A percentile compares a stretch with the other conserved stretches of the same genome.
phyloP scores from a whole-genome alignment of 805 yeast species.

The Candida ovalis region DNA sequence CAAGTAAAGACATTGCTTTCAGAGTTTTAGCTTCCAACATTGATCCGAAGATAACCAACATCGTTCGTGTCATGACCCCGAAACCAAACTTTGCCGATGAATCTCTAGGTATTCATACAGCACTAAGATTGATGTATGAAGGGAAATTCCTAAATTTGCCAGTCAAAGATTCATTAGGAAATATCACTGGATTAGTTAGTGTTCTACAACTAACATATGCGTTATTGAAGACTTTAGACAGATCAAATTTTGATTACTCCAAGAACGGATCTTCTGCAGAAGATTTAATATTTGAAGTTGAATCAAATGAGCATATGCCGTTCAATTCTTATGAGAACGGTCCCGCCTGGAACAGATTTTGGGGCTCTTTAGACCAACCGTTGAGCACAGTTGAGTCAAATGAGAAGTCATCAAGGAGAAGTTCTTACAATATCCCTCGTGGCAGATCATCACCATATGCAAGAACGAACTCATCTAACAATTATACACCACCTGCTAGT shows the following conservation, averaged over 20 bases:
- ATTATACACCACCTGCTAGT: constrained; percentile 14
- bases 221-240: constrained; percentile 34
- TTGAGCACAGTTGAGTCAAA: constrained; percentile 22
- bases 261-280: constrained; percentile 25
- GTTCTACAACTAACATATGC: constrained; percentile 42
- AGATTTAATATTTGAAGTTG: constrained; percentile 32
- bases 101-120: constrained; percentile 37
- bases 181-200: constrained; percentile 39
- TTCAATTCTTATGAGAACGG: constrained; percentile 20
- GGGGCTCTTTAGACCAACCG: constrained; percentile 31
- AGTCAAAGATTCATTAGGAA: constrained; percentile 29
- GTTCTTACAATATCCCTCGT: constrained; percentile 13
- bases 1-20: constrained; percentile 43
- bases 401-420: constrained; percentile 21
- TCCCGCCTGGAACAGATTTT: constrained; percentile 32
- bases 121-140: constrained; percentile 43
- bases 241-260: constrained; percentile 19
- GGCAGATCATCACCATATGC: constrained; percentile 8
- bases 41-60: constrained; percentile 35
- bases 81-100: constrained; percentile 43
- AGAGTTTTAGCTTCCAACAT: constrained; percentile 36
- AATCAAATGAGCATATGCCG: constrained; percentile 8
- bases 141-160: constrained; percentile 45
- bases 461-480: constrained; percentile 15
- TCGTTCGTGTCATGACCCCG: constrained; percentile 42